Conservation (phyloP, 768 basidiomycete species). For the Stropharia rugosoannulata region DNA sequence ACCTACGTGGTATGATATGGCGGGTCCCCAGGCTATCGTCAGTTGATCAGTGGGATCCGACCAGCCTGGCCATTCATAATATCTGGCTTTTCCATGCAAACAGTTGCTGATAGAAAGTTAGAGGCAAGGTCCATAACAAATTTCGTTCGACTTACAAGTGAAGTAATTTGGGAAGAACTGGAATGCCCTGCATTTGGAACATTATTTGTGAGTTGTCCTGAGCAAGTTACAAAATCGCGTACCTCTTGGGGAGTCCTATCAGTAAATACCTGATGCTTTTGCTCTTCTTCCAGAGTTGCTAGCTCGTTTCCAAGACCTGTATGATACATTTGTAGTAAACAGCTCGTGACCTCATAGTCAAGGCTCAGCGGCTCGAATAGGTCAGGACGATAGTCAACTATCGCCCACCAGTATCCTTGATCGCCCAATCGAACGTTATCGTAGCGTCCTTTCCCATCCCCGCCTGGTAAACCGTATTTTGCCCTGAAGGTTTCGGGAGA, state of each 20-base stretch:
- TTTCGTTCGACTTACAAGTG: conserved; percentile 42
- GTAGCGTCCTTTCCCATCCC: conserved; percentile 33
- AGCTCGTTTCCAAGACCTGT: conserved; percentile 42
- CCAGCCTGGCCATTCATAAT: conserved; percentile 48
- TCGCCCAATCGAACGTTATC: conserved; percentile 48
- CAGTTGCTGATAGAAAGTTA: conserved; percentile 32
- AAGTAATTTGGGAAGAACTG: conserved; percentile 43
- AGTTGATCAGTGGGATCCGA: conserved; percentile 37
- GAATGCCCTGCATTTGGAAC: conserved; percentile 24
- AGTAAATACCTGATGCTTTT: conserved; percentile 30
- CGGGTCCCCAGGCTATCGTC: conserved; percentile 40
- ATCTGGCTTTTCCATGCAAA: conserved; percentile 37
- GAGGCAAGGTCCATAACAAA: background rate
- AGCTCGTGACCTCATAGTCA: conserved; percentile 51
- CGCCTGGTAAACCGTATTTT: conserved; percentile 40
- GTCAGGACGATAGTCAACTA: conserved; percentile 40
- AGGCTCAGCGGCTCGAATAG: conserved; percentile 41
- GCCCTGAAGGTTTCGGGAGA: conserved; percentile 41
- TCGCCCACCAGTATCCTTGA: conserved; percentile 56
- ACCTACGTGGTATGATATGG: conserved; percentile 43
- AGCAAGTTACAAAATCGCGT: background rate
- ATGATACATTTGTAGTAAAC: conserved; percentile 44
- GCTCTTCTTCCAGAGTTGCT: conserved; percentile 33
- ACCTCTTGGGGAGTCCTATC: conserved; percentile 39
- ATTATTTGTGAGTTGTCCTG: background rate